Conservation (phyloP, 257 asterid species). For the Solanum peruvianum region DNA sequence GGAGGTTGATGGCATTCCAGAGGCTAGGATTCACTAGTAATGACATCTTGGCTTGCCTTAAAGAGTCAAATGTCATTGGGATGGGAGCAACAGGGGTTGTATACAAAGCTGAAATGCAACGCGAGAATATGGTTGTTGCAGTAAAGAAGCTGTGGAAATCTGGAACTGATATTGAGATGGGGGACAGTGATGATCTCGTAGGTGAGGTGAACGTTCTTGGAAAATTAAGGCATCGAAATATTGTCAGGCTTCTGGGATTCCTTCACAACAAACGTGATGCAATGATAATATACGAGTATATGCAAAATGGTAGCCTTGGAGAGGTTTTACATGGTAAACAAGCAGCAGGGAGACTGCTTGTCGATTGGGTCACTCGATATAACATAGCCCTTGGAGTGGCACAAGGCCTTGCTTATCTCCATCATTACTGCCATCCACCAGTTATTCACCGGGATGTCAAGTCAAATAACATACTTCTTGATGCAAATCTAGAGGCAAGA, state of each 20-base stretch:
- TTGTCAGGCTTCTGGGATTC: conserved; percentile 51
- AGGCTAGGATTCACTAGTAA: conserved; percentile 51
- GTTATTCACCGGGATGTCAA: conserved; percentile 59
- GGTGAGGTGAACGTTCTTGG: conserved; percentile 67
- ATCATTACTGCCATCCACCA: conserved; percentile 50
- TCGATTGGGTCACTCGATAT: conserved; percentile 62
- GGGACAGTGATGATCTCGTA: conserved; percentile 41
- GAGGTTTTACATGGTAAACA: conserved; percentile 55
- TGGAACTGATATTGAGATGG: conserved; percentile 40
- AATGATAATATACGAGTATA: conserved; percentile 49
- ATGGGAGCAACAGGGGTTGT: conserved; percentile 73
- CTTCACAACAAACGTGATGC: conserved; percentile 53
- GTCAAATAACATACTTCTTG: conserved; percentile 52
- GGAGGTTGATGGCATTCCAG: conserved; percentile 82
- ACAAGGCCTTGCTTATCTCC: conserved; percentile 58
- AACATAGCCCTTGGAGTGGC: conserved; percentile 57
- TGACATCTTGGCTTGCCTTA: conserved; percentile 56
- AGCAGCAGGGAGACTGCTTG: conserved; percentile 35
- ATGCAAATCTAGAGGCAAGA: conserved; percentile 53
- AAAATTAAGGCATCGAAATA: conserved; percentile 49
- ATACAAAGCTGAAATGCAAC: conserved; percentile 54
- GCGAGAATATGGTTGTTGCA: conserved; percentile 41
- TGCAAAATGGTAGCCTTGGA: conserved; percentile 59
- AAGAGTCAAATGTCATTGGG: conserved; percentile 64
- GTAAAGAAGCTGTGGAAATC: conserved; percentile 73